Conservation (phyloP, 1,284 basidiomycete genomes). For the Austropuccinia psidii region DNA sequence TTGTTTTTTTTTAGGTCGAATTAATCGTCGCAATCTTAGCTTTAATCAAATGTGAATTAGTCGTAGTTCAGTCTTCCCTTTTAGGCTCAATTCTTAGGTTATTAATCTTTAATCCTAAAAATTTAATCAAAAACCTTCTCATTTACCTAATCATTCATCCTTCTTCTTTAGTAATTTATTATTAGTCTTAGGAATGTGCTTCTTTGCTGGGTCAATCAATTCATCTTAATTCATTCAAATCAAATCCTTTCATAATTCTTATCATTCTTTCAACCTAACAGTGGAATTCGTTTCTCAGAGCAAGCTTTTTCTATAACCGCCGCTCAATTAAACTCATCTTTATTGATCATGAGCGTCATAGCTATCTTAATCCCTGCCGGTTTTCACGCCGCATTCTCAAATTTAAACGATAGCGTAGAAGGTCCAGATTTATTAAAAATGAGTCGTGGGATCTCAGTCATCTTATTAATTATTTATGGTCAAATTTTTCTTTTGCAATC, state of each 20-base stretch:
- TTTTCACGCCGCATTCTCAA: constrained; percentile 53
- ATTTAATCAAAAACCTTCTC: no score
- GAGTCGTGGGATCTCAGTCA: constrained; percentile 71
- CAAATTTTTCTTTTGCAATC: constrained; percentile 15
- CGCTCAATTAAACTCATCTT: constrained; percentile 59
- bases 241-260: constrained; percentile 2
- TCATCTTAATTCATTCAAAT: not conserved
- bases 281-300: constrained; percentile 61
- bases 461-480: constrained; percentile 59
- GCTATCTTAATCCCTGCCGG: constrained; percentile 69
- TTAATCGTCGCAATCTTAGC: constrained; percentile 58
- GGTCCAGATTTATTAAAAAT: constrained; percentile 58
- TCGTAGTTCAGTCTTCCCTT: constrained; percentile 45
- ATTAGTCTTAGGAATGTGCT: constrained; percentile 52
- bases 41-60: constrained; percentile 46
- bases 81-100: constrained; percentile 34
- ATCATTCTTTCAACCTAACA: constrained; percentile 55
- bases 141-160: constrained; percentile 45
- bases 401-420: constrained; percentile 40
- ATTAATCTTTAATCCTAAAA: no score
- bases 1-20: constrained; percentile 51
- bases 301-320: constrained; percentile 67
- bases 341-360: constrained; percentile 52
- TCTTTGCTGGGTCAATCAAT: constrained; percentile 39
- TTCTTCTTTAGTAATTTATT: constrained; percentile 36